These are phyloP conservation scores for Eucalyptus marginata DNA, from an alignment of 345 rosid species.

Conservation along the genomic window DNA sequence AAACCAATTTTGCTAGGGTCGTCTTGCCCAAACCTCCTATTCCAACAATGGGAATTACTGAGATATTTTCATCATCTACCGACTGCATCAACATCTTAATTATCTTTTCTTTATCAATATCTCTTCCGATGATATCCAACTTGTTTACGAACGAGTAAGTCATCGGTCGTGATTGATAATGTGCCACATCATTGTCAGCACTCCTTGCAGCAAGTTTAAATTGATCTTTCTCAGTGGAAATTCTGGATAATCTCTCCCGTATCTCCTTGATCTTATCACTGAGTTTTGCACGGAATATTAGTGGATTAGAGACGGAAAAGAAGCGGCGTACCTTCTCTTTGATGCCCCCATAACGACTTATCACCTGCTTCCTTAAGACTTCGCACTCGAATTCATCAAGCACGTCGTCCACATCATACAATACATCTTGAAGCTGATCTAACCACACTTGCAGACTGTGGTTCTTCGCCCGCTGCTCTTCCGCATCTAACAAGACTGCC, in stretches of 20 bases:
- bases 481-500: neutral
- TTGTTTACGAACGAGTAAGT: neutral
- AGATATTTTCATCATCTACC: rapidly evolving
- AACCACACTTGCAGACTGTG: neutral
- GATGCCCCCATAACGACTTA: neutral
- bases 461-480: neutral
- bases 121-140: neutral
- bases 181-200: neutral
- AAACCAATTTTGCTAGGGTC: neutral
- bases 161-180: rapidly evolving
- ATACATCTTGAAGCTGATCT: neutral
- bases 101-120: neutral
- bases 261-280: neutral
- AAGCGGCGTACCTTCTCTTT: neutral
- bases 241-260: neutral
- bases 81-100: neutral
- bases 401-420: neutral
- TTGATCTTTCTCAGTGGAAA: neutral
- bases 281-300: neutral
- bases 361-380: neutral
- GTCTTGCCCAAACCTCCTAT: neutral
- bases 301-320: neutral
- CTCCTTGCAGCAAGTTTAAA: neutral
- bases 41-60: neutral
- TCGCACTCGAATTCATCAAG: neutral